Base-by-base conservation (phyloP, 2,329 filamentous ascomycete species). In the Fusarium zealandicum region DNA sequence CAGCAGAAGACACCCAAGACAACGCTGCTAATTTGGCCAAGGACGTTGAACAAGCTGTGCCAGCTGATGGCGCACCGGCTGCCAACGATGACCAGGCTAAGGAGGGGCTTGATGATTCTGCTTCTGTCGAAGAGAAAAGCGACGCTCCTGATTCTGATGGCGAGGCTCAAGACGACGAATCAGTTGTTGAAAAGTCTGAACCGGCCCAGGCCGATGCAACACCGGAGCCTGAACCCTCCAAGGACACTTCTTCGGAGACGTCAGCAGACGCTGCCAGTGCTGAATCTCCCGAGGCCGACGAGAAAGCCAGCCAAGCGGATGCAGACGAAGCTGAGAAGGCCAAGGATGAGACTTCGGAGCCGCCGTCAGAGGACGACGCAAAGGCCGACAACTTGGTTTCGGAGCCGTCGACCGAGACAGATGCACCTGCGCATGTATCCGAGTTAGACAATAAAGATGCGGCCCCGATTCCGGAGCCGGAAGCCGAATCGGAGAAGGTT, bases 371-470 rank as follows among this genome's bases (percentile, higher is more conserved):
- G 7, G 51, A 57, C 5, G 33, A 46, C 14, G 33, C 35, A 32
- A 36, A 54, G 13, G 12, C 12, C 13, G 44, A 58, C 13, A 17
- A 36, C 18, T 25, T 51, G 25, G n/a, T 39, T 9, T 11, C 20
- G 16, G 55, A 63, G 12, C 30, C 43, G 16, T 14, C 31, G 14
- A 20, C 20, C 25, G 58, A 63, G 31, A 18, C 20, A 7, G 20
- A 51, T 31, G 16, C 46, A 31, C 35, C 33, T 7, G 25, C 20
- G 12, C n/a, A 28, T 8, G 33, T 25, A 31, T 42, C 49, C 17
- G 39, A 53, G 7, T 27, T 30, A 2, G 51, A 63, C 10, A 30
- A 54, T 9, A 35, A 33, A 17, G 50, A 41, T 20, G 33, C 38
- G 40, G 27, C 20, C 4, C 45, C 54, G 18, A 17, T 31, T 4